A percentile compares a stretch with the other conserved stretches of the same genome.
Conservation (phyloP, 176 grass and related monocot genomes). For the Elymus sibiricus region DNA sequence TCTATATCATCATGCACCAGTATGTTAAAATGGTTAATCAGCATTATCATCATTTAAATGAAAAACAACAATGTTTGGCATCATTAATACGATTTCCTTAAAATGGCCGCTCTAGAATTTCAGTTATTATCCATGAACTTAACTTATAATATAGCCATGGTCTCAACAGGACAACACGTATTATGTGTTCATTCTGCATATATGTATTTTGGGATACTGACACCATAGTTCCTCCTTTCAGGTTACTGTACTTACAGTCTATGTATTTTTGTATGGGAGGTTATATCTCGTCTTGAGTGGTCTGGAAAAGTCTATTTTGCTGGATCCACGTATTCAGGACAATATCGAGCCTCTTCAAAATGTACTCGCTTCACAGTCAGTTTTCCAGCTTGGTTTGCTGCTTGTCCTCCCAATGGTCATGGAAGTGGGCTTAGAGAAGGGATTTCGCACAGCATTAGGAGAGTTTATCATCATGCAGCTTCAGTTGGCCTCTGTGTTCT, state of each 20-base stretch:
- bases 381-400: slow-evolving; percentile 85
- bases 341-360: slow-evolving; percentile 60
- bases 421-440: slow-evolving; percentile 95
- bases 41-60: not conserved
- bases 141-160: not conserved
- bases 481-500: slow-evolving; percentile 90
- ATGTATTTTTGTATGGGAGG: slow-evolving; percentile 92
- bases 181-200: not conserved
- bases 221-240: slow-evolving; percentile 33
- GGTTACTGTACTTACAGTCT: slow-evolving; percentile 90
- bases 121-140: not conserved
- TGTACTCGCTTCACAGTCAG: slow-evolving; percentile 83
- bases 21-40: not conserved
- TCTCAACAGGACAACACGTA: not conserved
- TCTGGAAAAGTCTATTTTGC: slow-evolving; percentile 77
- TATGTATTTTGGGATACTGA: slow-evolving; percentile 30
- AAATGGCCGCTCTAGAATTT: not conserved
- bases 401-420: slow-evolving; percentile 96
- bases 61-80: not conserved
- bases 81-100: not conserved
- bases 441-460: slow-evolving; percentile 82
- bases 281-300: slow-evolving; percentile 92
- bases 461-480: slow-evolving; percentile 98
- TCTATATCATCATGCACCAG: not conserved
- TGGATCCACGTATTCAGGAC: slow-evolving; percentile 60